Base-by-base conservation (phyloP, 192 early-diverging fungal species). In the Spinellus fusiger region DNA sequence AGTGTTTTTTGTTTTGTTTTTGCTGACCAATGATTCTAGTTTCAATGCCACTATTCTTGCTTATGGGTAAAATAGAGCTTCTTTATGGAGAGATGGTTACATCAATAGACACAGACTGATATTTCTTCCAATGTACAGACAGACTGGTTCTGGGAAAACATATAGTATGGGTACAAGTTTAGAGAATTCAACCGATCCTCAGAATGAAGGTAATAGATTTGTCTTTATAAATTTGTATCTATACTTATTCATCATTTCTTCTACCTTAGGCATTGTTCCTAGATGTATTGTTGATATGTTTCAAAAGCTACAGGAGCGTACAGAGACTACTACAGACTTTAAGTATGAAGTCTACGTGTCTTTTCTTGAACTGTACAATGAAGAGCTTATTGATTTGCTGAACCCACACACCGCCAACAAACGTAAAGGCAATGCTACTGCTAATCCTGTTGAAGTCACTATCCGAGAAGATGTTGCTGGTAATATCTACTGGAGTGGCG, bases 341-440 rank as follows among this genome's bases (percentile, higher is more conserved):
- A 35, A 69, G 32, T 81, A 68, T 33, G 77, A 83, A 59, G 73
- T 83, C 25, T 75, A 59, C 33, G 89, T 95, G 5, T 92, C 93
- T 7, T 98, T 95, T 70, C 58, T 99, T 35, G 95, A 98, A 73
- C 71, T 95, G n/a, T 94, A 98, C 74, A 97, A 98, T 74, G 96
- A 98, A 65, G 94, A 97, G 51, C 74, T 96, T 34, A 87, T 91
- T 18, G 96, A 98, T 66, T 77, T 98, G 18, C 76, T 95, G 23
- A 73, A 75, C 27, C 67, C 70, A 53, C 56, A 69, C 33, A 63
- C 49, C 50, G 61, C 25, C 16, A 37, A 44, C 7, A 66, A 59
- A 68, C 58, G 61, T 57, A 68, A 75, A 9, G 64, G 67, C 48
- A 8, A 8, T 18, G n/a, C 15, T n/a, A n/a, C 56, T 13, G 13